Conservation (phyloP, 2,329 filamentous ascomycete genomes). For the Aspergillus flavus region DNA sequence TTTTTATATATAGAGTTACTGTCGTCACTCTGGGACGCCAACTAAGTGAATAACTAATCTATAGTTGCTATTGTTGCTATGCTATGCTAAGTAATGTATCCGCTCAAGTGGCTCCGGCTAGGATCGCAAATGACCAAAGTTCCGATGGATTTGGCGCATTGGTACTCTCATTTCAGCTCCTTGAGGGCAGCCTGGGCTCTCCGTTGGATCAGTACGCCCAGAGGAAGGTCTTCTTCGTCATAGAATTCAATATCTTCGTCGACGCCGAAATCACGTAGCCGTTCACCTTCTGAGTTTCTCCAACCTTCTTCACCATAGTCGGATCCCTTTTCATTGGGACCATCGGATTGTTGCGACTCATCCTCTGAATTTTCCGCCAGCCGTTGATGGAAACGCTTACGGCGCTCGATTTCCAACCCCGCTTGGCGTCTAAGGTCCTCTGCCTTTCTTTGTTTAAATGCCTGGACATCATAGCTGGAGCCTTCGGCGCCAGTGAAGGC, state of each 20-base stretch:
- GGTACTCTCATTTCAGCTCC: background rate
- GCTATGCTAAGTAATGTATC: background rate
- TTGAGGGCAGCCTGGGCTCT: slow-evolving; percentile 25
- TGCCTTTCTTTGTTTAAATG: slow-evolving; percentile 57
- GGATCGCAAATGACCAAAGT: background rate
- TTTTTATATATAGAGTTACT: background rate
- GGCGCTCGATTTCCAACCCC: slow-evolving; percentile 37
- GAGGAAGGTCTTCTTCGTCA: slow-evolving; percentile 63
- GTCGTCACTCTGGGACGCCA: background rate
- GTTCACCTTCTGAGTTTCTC: slow-evolving; percentile 65
- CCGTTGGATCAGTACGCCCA: slow-evolving; percentile 56
- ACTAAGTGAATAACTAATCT: background rate
- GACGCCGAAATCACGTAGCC: slow-evolving; percentile 65
- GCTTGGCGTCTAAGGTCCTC: slow-evolving; percentile 52
- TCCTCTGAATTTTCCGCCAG: slow-evolving; percentile 26
- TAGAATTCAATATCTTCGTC: slow-evolving; percentile 67
- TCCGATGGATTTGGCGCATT: background rate
- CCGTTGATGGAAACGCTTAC: slow-evolving; percentile 46
- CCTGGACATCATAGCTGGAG: slow-evolving; percentile 46
- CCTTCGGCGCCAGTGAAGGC: slow-evolving; percentile 31
- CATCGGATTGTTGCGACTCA: slow-evolving; percentile 22
- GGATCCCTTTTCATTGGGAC: slow-evolving; percentile 21
- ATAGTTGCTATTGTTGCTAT: background rate
- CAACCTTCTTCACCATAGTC: slow-evolving; percentile 61
- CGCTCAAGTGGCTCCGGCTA: background rate